A percentile compares a stretch with the other conserved stretches of the same genome.
phyloP scores from a whole-genome alignment of 768 basidiomycete species.

The Pisolithus orientalis region DNA sequence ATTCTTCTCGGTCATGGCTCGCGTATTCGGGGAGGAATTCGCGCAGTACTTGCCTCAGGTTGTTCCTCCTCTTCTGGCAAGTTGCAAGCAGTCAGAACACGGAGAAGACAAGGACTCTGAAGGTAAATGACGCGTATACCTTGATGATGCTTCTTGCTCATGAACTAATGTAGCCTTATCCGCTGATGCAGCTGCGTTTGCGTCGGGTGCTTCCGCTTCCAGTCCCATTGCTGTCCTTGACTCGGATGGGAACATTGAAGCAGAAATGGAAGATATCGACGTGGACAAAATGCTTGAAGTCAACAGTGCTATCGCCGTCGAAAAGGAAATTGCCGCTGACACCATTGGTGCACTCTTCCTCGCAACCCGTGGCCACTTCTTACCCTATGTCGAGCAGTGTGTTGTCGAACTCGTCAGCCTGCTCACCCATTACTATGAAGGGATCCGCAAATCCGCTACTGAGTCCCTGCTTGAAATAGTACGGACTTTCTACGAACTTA shows the following conservation, averaged over 20 bases:
- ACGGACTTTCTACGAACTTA: slow-evolving; percentile 86
- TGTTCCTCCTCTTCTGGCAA: slow-evolving; percentile 77
- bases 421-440: slow-evolving; percentile 92
- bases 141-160: neutral
- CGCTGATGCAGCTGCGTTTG: slow-evolving; percentile 56
- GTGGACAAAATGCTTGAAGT: slow-evolving; percentile 86
- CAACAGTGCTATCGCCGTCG: slow-evolving; percentile 93
- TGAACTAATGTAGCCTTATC: slow-evolving; percentile 23
- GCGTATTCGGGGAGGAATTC: slow-evolving; percentile 93
- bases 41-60: slow-evolving; percentile 80
- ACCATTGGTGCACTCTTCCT: slow-evolving; percentile 89
- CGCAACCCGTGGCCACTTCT: slow-evolving; percentile 75
- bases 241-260: slow-evolving; percentile 44
- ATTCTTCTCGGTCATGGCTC: slow-evolving; percentile 98
- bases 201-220: slow-evolving; percentile 67
- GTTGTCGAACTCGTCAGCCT: slow-evolving; percentile 74
- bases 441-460: slow-evolving; percentile 89
- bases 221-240: slow-evolving; percentile 62
- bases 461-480: slow-evolving; percentile 85
- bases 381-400: slow-evolving; percentile 83
- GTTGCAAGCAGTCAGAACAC: slow-evolving; percentile 78
- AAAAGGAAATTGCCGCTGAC: slow-evolving; percentile 98
- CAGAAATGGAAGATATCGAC: slow-evolving; percentile 74
- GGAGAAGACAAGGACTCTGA: slow-evolving; percentile 47
- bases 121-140: slow-evolving; percentile 29